Percentiles rank a stretch among this genome's conserved stretches.
These are phyloP conservation scores for Aspergillus sp. DNA, from an alignment of 2,329 filamentous ascomycete genomes.

Conservation along the genomic window DNA sequence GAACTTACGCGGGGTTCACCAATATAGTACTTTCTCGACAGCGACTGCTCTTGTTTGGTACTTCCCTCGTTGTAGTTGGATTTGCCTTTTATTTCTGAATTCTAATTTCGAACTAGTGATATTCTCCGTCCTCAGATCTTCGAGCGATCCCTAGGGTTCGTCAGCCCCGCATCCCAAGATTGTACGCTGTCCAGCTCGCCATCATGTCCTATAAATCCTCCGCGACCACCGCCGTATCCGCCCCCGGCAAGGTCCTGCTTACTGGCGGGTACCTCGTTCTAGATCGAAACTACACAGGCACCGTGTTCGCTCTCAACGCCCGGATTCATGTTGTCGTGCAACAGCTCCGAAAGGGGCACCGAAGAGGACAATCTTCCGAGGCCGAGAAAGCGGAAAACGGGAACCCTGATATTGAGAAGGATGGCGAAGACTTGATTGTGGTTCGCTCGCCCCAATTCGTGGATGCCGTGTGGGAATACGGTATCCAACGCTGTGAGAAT, in stretches of 20 bases:
- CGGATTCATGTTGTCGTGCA: slow-evolving; percentile 62
- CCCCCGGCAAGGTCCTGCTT: slow-evolving; percentile 92
- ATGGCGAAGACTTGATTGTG: slow-evolving; percentile 68
- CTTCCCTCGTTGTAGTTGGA: neutral
- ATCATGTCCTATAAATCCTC: slow-evolving; percentile 20
- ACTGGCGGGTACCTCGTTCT: slow-evolving; percentile 94
- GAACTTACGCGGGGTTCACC: slow-evolving; percentile 6
- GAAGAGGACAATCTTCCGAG: slow-evolving; percentile 16
- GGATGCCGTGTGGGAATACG: slow-evolving; percentile 84
- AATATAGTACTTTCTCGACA: slow-evolving; percentile 2
- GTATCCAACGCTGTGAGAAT: slow-evolving; percentile 67
- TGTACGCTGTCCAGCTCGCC: neutral
- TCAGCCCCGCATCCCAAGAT: neutral
- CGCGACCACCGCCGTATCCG: slow-evolving; percentile 66
- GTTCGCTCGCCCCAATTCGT: slow-evolving; percentile 91
- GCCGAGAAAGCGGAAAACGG: slow-evolving; percentile 17
- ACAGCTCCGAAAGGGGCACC: slow-evolving; percentile 46
- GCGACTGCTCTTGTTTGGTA: neutral
- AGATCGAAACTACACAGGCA: slow-evolving; percentile 78
- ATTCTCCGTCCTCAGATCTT: neutral
- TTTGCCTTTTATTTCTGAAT: slow-evolving; percentile 1
- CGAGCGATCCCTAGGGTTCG: neutral
- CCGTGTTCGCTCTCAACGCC: slow-evolving; percentile 65
- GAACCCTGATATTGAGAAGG: slow-evolving; percentile 54
- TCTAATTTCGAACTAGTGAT: neutral